phyloP scores from a whole-genome alignment of 139 green algal genomes.

The Asterochloris erici region DNA sequence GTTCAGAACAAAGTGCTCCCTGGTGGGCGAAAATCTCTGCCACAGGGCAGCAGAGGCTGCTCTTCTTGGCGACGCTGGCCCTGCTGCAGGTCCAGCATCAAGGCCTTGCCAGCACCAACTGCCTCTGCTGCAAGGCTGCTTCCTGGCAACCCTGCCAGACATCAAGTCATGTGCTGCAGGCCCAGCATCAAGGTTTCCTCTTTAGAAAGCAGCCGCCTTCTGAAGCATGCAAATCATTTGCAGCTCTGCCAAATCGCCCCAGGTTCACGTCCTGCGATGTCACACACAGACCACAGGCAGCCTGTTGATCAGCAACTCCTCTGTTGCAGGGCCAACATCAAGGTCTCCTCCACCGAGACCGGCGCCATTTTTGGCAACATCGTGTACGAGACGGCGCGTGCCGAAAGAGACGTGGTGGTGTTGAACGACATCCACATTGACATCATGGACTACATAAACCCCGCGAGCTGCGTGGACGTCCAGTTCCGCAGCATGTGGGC shows the following conservation, averaged over 20 bases:
- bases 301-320: background rate
- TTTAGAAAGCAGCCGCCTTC: too few species aligned
- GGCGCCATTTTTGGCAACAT: constrained; percentile 99
- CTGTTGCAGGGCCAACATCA: constrained; percentile 84
- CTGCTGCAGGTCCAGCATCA: too few species aligned
- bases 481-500: constrained; percentile 97
- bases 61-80: too few species aligned
- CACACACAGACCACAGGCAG: background rate
- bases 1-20: too few species aligned
- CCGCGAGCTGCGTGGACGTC: constrained; percentile 83
- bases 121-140: too few species aligned
- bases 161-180: too few species aligned
- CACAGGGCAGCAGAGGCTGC: too few species aligned
- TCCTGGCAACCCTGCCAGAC: too few species aligned
- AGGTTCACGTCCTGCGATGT: background rate
- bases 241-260: background rate
- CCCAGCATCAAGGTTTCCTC: too few species aligned
- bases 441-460: constrained; percentile 99
- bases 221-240: background rate
- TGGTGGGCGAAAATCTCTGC: too few species aligned
- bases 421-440: constrained; percentile 99
- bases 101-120: too few species aligned
- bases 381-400: constrained; percentile 88
- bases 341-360: constrained; percentile 97
- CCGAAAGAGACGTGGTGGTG: constrained; percentile 86